phyloP scores from a whole-genome alignment of 352 stramenopile genomes.

The Saprolegnia diclina region DNA sequence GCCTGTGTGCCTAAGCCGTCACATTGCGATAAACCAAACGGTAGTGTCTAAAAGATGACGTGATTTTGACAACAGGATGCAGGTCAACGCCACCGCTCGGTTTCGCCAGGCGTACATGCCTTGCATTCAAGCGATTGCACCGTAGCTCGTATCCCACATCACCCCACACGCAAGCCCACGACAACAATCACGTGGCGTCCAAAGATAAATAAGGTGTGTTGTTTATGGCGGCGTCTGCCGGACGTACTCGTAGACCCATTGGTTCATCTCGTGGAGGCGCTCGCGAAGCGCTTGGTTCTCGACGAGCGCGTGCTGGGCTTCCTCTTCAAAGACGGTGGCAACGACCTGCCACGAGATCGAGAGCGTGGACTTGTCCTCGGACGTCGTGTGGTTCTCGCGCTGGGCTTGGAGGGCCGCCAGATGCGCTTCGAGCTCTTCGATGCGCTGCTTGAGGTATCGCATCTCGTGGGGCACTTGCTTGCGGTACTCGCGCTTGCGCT shows the following conservation, averaged over 20 bases:
- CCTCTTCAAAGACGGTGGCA: slow-evolving; percentile 2
- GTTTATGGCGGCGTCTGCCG: no score
- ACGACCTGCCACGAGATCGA: slow-evolving; percentile 9
- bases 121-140: no score
- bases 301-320: not conserved
- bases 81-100: no score
- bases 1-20: no score
- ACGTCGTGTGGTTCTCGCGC: not conserved
- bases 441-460: slow-evolving; percentile 1
- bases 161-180: no score
- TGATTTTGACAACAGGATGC: no score
- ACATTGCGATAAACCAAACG: no score
- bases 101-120: no score
- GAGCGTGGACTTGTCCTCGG: not conserved
- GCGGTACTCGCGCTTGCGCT: slow-evolving; percentile 11
- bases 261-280: slow-evolving; percentile 5
- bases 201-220: no score
- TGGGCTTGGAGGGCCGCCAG: not conserved
- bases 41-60: no score
- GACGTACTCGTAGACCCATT: not conserved
- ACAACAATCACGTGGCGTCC: no score
- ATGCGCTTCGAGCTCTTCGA: slow-evolving; percentile 1
- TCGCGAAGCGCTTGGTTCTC: slow-evolving; percentile 2
- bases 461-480: slow-evolving; percentile 11
- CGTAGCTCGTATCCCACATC: no score